phyloP scores from a whole-genome alignment of 1,284 basidiomycete genomes.

The Cryptococcus jaspeensis region DNA sequence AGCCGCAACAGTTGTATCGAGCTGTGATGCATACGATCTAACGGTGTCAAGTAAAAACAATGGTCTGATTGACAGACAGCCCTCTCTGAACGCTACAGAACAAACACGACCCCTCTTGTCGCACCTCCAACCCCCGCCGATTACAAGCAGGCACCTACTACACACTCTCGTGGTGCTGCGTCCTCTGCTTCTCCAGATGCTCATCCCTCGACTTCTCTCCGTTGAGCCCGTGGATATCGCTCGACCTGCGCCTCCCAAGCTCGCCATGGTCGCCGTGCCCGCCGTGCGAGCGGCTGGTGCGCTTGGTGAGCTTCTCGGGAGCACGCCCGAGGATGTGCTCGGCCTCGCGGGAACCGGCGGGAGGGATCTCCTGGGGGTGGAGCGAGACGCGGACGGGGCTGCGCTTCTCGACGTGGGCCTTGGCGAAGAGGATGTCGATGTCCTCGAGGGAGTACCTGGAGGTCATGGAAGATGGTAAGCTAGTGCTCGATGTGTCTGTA shows the following conservation, averaged over 20 bases:
- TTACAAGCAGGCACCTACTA: background rate
- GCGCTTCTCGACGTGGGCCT: constrained; percentile 24
- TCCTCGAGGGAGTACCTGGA: constrained; percentile 38
- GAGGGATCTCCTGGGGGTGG: constrained; percentile 24
- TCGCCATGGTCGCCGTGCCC: background rate
- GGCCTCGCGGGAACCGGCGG: constrained; percentile 34
- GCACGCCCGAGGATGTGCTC: constrained; percentile 30
- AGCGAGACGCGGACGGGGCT: constrained; percentile 29
- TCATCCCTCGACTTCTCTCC: background rate
- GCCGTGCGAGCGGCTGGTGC: background rate
- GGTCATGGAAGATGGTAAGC: background rate
- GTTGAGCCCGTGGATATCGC: background rate
- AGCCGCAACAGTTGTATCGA: too few relatives aligned
- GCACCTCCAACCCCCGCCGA: background rate
- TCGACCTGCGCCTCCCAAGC: background rate
- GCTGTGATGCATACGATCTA: too few relatives aligned
- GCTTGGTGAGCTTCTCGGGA: background rate
- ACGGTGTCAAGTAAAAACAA: too few relatives aligned
- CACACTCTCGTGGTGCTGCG: background rate
- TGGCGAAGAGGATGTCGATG: constrained; percentile 41
- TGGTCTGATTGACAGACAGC: too few relatives aligned
- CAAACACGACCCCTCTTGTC: background rate
- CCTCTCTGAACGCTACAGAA: background rate
- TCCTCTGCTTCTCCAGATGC: background rate
- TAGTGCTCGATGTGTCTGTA: background rate